These are phyloP conservation scores for Hansenula lynferdii DNA, from an alignment of 1,139 yeast genomes.

Conservation along the genomic window DNA sequence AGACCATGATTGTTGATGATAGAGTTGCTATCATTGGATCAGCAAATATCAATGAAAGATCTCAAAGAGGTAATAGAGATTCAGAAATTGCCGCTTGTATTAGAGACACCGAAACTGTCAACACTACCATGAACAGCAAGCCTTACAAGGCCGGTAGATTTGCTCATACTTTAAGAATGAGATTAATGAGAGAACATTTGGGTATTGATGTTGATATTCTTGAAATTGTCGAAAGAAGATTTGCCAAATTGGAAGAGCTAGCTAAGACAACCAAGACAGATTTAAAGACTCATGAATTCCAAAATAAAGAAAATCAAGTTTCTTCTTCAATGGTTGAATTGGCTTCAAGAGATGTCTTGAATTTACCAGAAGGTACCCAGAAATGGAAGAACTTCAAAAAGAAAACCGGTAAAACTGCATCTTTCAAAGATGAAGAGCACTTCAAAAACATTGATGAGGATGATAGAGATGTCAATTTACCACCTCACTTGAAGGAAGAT, in stretches of 20 bases:
- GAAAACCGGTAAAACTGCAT: not conserved
- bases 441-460: slow-evolving; percentile 23
- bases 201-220: slow-evolving; percentile 90
- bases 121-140: slow-evolving; percentile 75
- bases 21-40: slow-evolving; percentile 91
- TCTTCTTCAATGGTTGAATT: slow-evolving; percentile 71
- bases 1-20: slow-evolving; percentile 90
- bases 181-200: slow-evolving; percentile 94
- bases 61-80: slow-evolving; percentile 90
- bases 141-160: slow-evolving; percentile 80
- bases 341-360: slow-evolving; percentile 63
- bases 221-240: slow-evolving; percentile 78
- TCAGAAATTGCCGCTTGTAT: slow-evolving; percentile 90
- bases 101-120: slow-evolving; percentile 74
- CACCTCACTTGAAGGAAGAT: slow-evolving; percentile 16
- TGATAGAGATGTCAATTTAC: slow-evolving; percentile 27
- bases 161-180: slow-evolving; percentile 82
- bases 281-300: slow-evolving; percentile 27
- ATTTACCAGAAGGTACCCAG: slow-evolving; percentile 36
- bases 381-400: slow-evolving; percentile 42
- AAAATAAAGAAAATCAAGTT: slow-evolving; percentile 28
- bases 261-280: slow-evolving; percentile 35
- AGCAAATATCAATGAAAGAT: slow-evolving; percentile 93
- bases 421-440: slow-evolving; percentile 3
- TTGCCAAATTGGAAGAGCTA: slow-evolving; percentile 51